Evolutionary conservation across 345 rosid genomes (phyloP), one percentile per base, ranked within the genome.

Genomic region (Microcos paniculata): DNA sequence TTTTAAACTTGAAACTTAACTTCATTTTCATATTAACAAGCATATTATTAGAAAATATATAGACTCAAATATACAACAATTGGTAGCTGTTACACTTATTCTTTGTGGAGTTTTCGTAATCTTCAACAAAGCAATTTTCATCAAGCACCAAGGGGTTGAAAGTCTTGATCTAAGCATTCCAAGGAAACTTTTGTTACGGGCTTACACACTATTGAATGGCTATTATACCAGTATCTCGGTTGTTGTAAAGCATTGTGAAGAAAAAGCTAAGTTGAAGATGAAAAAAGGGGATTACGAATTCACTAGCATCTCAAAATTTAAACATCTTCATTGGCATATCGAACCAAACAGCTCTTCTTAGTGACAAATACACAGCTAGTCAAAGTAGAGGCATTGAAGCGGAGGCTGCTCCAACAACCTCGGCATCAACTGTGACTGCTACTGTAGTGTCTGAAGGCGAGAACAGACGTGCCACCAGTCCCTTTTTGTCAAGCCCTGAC

Each of bases 141-240:
- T 82, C 90, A 31, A 88, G 90, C 43, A 72, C 58, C 91, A 89
- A 78, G 97, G 94, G 77, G 83, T 88, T 74, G 99, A 93, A 83
- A 77, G 80, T 85, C 85, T 96, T 70, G 98, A 96, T 82, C 61
- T 93, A 68, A 93, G 97, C 89, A 78, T 85, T 81, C 98, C 93
- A 23, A 89, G 98, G 88, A 96, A 93, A 87, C 91, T 96, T 81
- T 92, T 91, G 78, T 79, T 90, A 87, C 93, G 99, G 99, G 96
- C 98, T 63, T 93, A 91, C 85, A 84, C 87, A 0, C 71, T 96
- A 63, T 71, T 87, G 87, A 90, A 89, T 67, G 97, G 98, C 70
- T 89, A 84, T 49, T 89, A 81, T 85, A 85, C 93, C 57, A 92
- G 80, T 83, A 92, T 96, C 68, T 88, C 97, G 2, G 80, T 71